Evolutionary conservation across 768 basidiomycete genomes (phyloP), one percentile per base, ranked within the genome.

Genomic region (Agrocybe praecox): DNA sequence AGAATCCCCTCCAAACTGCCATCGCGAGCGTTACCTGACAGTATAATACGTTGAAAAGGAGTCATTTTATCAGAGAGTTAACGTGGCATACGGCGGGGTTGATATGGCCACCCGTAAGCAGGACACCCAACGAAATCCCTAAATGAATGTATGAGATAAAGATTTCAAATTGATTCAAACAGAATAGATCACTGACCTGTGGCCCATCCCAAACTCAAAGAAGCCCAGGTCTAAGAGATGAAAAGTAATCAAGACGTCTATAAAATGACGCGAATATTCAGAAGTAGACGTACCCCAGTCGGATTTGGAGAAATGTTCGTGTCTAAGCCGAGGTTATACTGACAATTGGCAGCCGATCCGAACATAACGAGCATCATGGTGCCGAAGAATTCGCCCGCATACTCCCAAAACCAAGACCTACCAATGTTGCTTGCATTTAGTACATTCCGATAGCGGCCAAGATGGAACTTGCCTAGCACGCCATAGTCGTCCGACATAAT

Each of bases 11-110:
- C 68, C 84, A 84, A 4, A 83, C 75, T 2, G 87, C 88, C 52
- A 91, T 66, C 12, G 84, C 80, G 48, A 93, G 72, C n/a, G 90
- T 93, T n/a, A 91, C 77, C 86, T 87, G 49, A 12, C 14, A 29
- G 9, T 26, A 17, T 5, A n/a, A 36, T 23, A 14, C 2, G 46
- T 46, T 19, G 2, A 42, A n/a, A 42, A n/a, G 36, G 10, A 46
- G 10, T 9, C 22, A 7, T 42, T 6, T 8, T 1, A 34, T 32
- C 1, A n/a, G 46, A 34, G 32, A n/a, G n/a, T 18, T 21, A 21
- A 19, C 14, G 18, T 36, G 34, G 33, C 53, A 17, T 42, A 48
- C 53, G 3, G 53, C 53, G 14, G 53, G 53, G 15, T 55, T 55
- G 19, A 55, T 55, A 23, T 55, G 53, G 9, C 53, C 53, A 15